phyloP scores from a whole-genome alignment of 768 basidiomycete species.

The Agrocybe chaxingu region DNA sequence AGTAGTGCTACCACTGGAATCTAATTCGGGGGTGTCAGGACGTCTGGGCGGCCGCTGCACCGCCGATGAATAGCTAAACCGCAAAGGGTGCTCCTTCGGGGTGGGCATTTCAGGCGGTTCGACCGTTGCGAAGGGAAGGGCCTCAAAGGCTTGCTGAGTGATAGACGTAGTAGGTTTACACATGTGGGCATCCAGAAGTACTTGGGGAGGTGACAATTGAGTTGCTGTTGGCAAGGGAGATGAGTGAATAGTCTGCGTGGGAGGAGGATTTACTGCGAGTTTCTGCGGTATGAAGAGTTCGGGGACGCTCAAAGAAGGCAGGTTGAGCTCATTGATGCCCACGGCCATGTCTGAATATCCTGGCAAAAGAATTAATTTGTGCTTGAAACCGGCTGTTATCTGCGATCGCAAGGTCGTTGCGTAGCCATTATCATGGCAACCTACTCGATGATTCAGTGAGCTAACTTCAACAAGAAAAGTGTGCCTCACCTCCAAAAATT shows the following conservation, averaged over 20 bases:
- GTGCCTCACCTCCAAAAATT: conserved; percentile 56
- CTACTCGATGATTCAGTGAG: conserved; percentile 26
- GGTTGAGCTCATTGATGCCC: conserved; percentile 52
- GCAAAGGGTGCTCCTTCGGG: conserved; percentile 18
- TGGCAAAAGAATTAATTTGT: conserved; percentile 64
- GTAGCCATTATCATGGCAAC: conserved; percentile 76
- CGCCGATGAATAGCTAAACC: conserved; percentile 42
- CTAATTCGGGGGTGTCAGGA: conserved; percentile 32
- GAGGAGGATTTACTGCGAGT: conserved; percentile 25
- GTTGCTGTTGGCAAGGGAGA: conserved; percentile 4
- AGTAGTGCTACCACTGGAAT: conserved; percentile 38
- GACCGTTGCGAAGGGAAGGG: conserved; percentile 20
- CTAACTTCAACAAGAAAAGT: conserved; percentile 11
- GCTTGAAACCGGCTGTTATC: conserved; percentile 59
- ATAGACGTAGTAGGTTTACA: conserved; percentile 7
- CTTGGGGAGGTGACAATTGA: conserved; percentile 7
- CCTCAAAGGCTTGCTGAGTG: conserved; percentile 21
- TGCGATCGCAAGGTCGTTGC: conserved; percentile 57
- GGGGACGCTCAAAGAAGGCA: conserved; percentile 52
- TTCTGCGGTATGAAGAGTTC: conserved; percentile 62
- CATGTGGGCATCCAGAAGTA: conserved; percentile 2
- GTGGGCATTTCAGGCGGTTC: conserved; percentile 17
- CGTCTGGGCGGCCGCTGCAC: conserved; percentile 30
- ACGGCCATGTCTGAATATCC: conserved; percentile 60
- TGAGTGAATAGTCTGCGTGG: conserved; percentile 6